A percentile compares a stretch with the other conserved stretches of the same genome.
Evolutionary conservation across 495 filamentous ascomycete genomes (phyloP).

Genomic region (Geoglossum glabrum): DNA sequence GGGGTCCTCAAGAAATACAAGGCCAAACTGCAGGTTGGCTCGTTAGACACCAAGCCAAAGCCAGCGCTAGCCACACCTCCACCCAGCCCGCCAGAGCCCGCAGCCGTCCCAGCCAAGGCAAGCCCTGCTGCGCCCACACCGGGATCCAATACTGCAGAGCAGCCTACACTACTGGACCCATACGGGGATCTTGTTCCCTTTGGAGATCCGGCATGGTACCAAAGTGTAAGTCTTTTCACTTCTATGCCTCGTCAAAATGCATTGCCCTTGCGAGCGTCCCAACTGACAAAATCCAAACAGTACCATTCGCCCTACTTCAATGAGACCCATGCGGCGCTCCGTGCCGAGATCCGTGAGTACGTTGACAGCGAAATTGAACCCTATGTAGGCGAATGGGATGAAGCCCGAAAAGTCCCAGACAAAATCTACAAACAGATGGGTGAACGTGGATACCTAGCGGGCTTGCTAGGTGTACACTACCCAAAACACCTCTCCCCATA

Average conservation of each 20-base stretch:
- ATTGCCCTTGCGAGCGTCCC: not conserved
- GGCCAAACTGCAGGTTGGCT: constrained; percentile 68
- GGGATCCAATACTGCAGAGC: constrained; percentile 25
- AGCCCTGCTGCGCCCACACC: constrained; percentile 18
- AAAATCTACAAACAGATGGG: constrained; percentile 92
- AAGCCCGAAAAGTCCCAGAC: constrained; percentile 69
- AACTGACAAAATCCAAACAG: constrained; percentile 25
- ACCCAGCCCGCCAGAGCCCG: constrained; percentile 25
- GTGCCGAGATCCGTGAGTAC: constrained; percentile 80
- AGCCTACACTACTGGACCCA: constrained; percentile 54
- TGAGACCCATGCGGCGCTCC: constrained; percentile 73
- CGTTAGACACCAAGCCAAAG: constrained; percentile 63
- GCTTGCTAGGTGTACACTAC: constrained; percentile 66
- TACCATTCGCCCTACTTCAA: constrained; percentile 95
- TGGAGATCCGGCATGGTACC: constrained; percentile 88
- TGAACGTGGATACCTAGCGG: constrained; percentile 75
- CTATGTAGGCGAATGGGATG: constrained; percentile 88
- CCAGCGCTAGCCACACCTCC: constrained; percentile 33
- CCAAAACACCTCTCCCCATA: constrained; percentile 50
- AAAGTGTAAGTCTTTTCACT: constrained; percentile 46
- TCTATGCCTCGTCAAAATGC: not conserved
- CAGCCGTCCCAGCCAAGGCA: constrained; percentile 3
- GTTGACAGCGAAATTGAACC: constrained; percentile 80
- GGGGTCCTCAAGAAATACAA: constrained; percentile 92
- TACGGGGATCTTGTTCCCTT: constrained; percentile 81